A percentile compares a stretch with the other conserved stretches of the same genome.
Conservation (phyloP, 208 protist genomes). For the Wallacemonas sp. region DNA sequence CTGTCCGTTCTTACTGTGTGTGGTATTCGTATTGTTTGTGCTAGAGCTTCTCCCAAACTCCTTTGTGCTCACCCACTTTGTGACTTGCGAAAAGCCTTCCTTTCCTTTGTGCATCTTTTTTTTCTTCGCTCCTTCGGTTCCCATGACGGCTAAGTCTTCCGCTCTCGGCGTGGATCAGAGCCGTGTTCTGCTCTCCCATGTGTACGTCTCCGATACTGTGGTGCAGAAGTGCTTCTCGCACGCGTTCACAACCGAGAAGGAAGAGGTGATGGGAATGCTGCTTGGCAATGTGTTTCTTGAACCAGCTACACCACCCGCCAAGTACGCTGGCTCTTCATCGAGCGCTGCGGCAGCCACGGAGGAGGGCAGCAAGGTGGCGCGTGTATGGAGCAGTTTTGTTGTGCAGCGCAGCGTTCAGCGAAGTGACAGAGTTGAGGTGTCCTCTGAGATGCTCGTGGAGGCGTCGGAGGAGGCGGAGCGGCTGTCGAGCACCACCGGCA, state of each 20-base stretch:
- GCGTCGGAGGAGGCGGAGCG: conserved; percentile 62
- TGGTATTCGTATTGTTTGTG: neutral
- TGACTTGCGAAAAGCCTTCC: too few relatives aligned
- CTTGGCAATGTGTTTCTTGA: conserved; percentile 46
- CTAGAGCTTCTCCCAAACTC: neutral
- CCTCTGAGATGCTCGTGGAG: conserved; percentile 45
- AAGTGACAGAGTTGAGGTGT: conserved; percentile 79
- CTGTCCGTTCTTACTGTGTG: neutral
- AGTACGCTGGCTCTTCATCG: neutral
- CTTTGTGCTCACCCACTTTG: neutral
- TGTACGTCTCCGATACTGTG: conserved; percentile 57
- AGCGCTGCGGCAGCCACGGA: neutral
- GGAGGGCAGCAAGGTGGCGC: conserved; percentile 34
- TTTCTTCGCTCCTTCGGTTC: neutral
- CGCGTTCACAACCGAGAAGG: conserved; percentile 70
- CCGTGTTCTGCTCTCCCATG: conserved; percentile 35
- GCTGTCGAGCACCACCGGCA: conserved; percentile 26
- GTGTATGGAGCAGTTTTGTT: conserved; percentile 53
- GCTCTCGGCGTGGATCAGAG: neutral
- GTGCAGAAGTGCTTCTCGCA: conserved; percentile 66
- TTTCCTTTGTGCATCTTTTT: conserved; percentile 2
- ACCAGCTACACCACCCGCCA: conserved; percentile 4
- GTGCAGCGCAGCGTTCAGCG: conserved; percentile 67
- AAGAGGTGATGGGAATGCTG: conserved; percentile 84
- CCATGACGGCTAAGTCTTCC: neutral